Percentiles rank a stretch among this genome's conserved stretches.
Conservation (phyloP, 2,329 filamentous ascomycete species). For the Leptographium wingfieldii region DNA sequence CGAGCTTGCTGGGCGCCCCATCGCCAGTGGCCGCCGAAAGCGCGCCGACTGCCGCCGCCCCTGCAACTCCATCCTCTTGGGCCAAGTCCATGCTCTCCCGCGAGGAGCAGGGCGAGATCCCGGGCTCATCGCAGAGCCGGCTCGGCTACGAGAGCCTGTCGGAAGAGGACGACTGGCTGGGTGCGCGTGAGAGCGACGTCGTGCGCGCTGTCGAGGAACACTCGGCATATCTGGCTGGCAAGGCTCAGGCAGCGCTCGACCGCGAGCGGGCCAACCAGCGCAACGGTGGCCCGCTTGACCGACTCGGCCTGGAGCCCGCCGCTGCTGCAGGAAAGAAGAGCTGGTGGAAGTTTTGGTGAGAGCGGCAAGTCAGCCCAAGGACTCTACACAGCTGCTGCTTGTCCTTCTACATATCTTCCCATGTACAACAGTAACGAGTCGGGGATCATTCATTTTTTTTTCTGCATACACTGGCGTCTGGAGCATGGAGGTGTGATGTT, state of each 20-base stretch:
- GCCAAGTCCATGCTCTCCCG: slow-evolving; percentile 25
- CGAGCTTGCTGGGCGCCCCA: slow-evolving; percentile 36
- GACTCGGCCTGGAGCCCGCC: slow-evolving; percentile 26
- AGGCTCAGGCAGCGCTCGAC: slow-evolving; percentile 29
- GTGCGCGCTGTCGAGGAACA: slow-evolving; percentile 21
- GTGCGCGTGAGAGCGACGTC: slow-evolving; percentile 18
- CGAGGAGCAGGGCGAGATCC: slow-evolving; percentile 19
- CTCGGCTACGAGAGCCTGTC: slow-evolving; percentile 21
- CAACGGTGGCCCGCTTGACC: slow-evolving; percentile 27
- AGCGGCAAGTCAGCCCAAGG: slow-evolving; percentile 5
- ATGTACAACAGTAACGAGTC: background rate
- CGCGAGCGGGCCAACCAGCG: slow-evolving; percentile 38
- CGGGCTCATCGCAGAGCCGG: slow-evolving; percentile 13
- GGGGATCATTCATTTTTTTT: background rate
- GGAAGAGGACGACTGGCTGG: slow-evolving; percentile 20
- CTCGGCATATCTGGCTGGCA: slow-evolving; percentile 21
- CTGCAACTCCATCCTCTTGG: slow-evolving; percentile 17
- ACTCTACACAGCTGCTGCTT: background rate
- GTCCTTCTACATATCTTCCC: background rate
- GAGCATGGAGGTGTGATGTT: background rate
- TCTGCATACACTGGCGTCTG: slow-evolving; percentile 3
- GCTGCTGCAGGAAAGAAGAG: slow-evolving; percentile 21
- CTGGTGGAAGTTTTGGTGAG: slow-evolving; percentile 18
- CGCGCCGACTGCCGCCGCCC: slow-evolving; percentile 12
- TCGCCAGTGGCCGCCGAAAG: slow-evolving; percentile 13